Base-by-base conservation (phyloP, 805 yeast genomes). In the Pichia heedii region DNA sequence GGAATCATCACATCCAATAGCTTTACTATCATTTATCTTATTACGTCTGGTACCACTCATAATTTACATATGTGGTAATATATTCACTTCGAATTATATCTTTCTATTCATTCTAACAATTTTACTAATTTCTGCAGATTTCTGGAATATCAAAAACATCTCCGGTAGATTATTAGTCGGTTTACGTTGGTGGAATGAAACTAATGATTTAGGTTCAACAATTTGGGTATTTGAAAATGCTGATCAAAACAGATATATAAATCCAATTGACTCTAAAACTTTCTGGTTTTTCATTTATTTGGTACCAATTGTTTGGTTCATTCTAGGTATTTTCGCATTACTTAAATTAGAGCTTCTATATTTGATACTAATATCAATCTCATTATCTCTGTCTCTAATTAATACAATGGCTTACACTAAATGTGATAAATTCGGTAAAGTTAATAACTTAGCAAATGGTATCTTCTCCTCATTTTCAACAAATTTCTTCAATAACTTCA, bases 141-240 rank as follows among this genome's bases (percentile, higher is more conserved):
- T 90, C 57, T 90, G 97, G 94, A 83, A 85, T 57, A 79, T 86
- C 21, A 93, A 90, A 58, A 90, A 90, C 62, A 84, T 90, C 22
- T 71, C 95, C 19, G 98, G 98, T 1, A 68, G 97, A 46, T 72
- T 86, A 44, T 63, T 90, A 44, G 97, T 93, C 5, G 97, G 97
- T 0, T 70, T 93, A 50, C 73, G 94, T 50, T 90, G 98, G 98
- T 90, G 97, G 96, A 93, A 90, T 59, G 97, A 90, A 58, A 71
- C 88, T 0, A 68, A 73, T 24, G 69, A 66, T 18, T 60, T 72
- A 9, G 86, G 86, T 2, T 79, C 80, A 51, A 77, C 81, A 43
- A 72, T 79, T 12, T 86, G 95, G 95, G 95, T 87, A 19, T 86
- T 86, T 56, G 95, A 86, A 59, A 78, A 87, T 2, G 89, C 93